Evolutionary conservation across 2,329 filamentous ascomycete species (phyloP), one percentile per base, ranked within the genome.

Genomic region (Aspergillus novofumigatus): DNA sequence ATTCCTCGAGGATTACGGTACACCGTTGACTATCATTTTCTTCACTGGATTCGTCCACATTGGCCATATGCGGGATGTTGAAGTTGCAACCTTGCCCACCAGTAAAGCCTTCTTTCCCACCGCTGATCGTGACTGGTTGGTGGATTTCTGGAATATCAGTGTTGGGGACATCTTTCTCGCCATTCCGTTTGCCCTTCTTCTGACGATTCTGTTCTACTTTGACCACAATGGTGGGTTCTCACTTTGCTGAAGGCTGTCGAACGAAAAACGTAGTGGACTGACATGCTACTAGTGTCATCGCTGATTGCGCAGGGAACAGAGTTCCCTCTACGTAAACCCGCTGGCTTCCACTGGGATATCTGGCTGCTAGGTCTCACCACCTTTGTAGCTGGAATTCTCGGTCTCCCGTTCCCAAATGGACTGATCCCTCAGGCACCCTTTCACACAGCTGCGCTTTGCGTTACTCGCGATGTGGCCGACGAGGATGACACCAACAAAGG

Each of bases 31-130:
- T 0, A 83, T 92, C 54, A 77, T 96, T 59, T 96, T 96, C 79
- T 96, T 96, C 72, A 92, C 91, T 0, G 91, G 91, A 0, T 96
- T 95, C 67, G 88, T 94, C 1, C 89, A 94, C 72, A 85, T 95
- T 60, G 91, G 91, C 7, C 87, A 89, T 66, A 93, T 96, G 89
- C 77, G 77, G n/a, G 75, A 81, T 44, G 82, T 95, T 1, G 71
- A 84, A 21, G 77, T 96, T 9, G 84, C 89, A 60, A 86, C 82
- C 8, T 78, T 96, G 28, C 91, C 91, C 0, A 93, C 87, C 0
- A 86, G 86, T 61, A 86, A 84, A 56, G 85, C 91, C 0, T 96
- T 96, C 77, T 86, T 84, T 66, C 92, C 92, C 0, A 96, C 92
- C 0, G 80, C 76, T 0, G 85, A 88, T 57, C 81, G 91, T 44